phyloP scores from a whole-genome alignment of 2,329 filamentous ascomycete species.

The Dryadomyces quercus-mongolicae region DNA sequence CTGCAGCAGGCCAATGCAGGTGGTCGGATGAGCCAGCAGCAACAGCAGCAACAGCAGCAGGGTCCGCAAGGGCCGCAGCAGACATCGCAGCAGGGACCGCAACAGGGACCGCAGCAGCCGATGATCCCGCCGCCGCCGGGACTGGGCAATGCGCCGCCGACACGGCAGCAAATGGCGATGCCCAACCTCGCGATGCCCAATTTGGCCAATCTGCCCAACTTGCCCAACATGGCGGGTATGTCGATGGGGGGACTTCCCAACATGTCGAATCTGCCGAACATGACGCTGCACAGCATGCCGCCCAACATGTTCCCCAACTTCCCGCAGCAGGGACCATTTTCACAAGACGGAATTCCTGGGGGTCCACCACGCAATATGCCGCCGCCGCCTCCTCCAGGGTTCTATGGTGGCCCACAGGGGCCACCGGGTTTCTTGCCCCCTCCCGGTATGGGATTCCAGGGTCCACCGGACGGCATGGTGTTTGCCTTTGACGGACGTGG shows the following conservation, averaged over 20 bases:
- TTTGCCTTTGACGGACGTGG: conserved; percentile 40
- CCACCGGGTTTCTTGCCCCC: conserved; percentile 40
- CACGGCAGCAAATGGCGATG: conserved; percentile 4
- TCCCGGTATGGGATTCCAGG: conserved; percentile 44
- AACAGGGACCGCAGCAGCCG: conserved; percentile 25
- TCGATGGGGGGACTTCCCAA: background rate
- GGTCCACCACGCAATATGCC: conserved; percentile 41
- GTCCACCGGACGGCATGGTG: conserved; percentile 34
- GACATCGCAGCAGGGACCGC: conserved; percentile 18
- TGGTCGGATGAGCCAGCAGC: conserved; percentile 30
- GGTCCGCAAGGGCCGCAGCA: conserved; percentile 2
- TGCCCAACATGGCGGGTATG: conserved; percentile 4
- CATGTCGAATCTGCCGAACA: conserved; percentile 6
- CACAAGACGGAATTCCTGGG: conserved; percentile 32
- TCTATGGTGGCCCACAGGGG: conserved; percentile 26
- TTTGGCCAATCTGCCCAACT: conserved; percentile 1
- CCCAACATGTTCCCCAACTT: conserved; percentile 48
- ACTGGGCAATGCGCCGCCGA: conserved; percentile 26
- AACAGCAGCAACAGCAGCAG: conserved; percentile 29
- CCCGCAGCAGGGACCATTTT: conserved; percentile 26
- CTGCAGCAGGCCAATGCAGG: conserved; percentile 32
- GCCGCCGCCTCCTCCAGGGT: conserved; percentile 41
- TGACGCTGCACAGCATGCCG: conserved; percentile 6
- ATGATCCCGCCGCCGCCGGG: conserved; percentile 50
- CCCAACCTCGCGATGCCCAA: conserved; percentile 7